Conservation (phyloP, 2,329 filamentous ascomycete genomes). For the Xylaria digitata region DNA sequence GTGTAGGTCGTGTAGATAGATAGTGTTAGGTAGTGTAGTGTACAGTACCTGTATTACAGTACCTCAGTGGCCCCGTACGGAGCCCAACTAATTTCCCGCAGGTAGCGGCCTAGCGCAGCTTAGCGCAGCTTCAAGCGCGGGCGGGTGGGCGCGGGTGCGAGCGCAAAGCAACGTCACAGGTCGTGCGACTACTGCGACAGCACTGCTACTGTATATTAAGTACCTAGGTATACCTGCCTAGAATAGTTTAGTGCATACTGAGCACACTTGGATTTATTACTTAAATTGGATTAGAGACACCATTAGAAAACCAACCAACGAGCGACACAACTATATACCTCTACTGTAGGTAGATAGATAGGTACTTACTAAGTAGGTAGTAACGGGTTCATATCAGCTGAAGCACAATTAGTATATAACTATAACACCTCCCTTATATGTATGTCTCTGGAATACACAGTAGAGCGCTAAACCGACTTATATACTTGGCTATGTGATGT, state of each 20-base stretch:
- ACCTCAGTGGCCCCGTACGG: background rate
- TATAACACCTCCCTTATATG: no score
- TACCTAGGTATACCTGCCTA: no score
- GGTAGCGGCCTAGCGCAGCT: constrained; percentile 30
- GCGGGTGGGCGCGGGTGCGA: constrained; percentile 2
- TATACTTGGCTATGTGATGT: no score
- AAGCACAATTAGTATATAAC: no score
- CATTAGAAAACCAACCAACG: background rate
- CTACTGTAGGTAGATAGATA: no score
- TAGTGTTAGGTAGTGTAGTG: no score
- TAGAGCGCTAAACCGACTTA: no score
- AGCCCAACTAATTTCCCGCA: constrained; percentile 7
- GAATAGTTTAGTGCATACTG: background rate
- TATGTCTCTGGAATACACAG: background rate
- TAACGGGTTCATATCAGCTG: no score
- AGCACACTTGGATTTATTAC: background rate
- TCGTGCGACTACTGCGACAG: no score
- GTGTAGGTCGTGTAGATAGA: no score
- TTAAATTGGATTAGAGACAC: background rate
- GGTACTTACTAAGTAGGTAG: no score
- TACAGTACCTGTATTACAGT: background rate
- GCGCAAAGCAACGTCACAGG: constrained; percentile 3
- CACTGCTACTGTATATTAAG: no score
- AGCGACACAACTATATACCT: background rate
- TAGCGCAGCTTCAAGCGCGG: constrained; percentile 35